Evolutionary conservation across 805 yeast genomes (phyloP).

Genomic region (Ascoidea rubescens): DNA sequence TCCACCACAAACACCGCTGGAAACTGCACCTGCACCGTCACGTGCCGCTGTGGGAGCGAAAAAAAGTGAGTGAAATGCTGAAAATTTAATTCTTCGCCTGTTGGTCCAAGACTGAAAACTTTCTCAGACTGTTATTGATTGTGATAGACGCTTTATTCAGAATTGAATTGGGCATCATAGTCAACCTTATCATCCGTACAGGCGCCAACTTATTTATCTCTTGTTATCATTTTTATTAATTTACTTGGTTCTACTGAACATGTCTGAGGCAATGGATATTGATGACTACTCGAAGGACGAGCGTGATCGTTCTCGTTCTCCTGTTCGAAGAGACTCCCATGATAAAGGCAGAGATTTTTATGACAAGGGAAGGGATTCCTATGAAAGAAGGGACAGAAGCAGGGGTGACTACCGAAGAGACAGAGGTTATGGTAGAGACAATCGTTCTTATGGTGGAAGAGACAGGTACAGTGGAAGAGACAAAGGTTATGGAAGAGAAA

Average conservation of each 20-base stretch:
- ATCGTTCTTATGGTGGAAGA: conserved; percentile 11
- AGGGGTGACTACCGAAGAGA: conserved; percentile 17
- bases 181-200: too few species aligned
- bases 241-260: conserved; percentile 9
- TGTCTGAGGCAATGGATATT: conserved; percentile 48
- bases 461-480: conserved; percentile 9
- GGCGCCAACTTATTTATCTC: too few species aligned
- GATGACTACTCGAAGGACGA: conserved; percentile 36
- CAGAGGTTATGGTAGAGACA: conserved; percentile 15
- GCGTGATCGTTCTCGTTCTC: conserved; percentile 10
- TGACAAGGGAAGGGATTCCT: conserved; percentile 24
- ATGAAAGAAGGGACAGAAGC: conserved; percentile 16
- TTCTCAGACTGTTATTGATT: too few species aligned
- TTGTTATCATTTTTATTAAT: too few species aligned
- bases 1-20: too few species aligned
- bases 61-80: too few species aligned
- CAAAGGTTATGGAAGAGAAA: conserved; percentile 14
- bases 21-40: too few species aligned
- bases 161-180: too few species aligned
- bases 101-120: too few species aligned
- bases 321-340: conserved; percentile 7
- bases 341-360: conserved; percentile 22
- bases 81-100: too few species aligned
- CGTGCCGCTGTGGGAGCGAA: too few species aligned
- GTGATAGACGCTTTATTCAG: too few species aligned